Conservation (phyloP, 805 yeast species). For the Wickerhamomyces subpelliculosus region DNA sequence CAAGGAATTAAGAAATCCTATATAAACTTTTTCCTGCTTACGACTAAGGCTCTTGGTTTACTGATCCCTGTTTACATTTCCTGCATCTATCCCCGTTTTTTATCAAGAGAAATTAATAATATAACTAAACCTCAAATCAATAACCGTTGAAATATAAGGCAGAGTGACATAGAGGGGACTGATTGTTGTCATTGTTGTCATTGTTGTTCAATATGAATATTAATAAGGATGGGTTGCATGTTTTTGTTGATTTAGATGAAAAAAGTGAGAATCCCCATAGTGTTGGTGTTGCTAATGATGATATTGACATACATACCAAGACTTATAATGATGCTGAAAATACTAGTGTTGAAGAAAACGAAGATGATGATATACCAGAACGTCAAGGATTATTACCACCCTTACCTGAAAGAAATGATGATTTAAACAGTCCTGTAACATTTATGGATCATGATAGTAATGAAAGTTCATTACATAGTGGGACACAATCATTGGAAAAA, state of each 20-base stretch:
- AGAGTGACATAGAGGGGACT: too few species aligned
- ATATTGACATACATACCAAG: slow-evolving; percentile 3
- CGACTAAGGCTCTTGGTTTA: too few species aligned
- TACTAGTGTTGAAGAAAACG: not conserved
- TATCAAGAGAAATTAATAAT: too few species aligned
- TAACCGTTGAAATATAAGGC: too few species aligned
- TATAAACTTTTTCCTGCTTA: too few species aligned
- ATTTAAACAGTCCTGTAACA: not conserved
- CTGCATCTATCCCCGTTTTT: too few species aligned
- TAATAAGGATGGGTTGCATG: not conserved
- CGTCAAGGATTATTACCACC: slow-evolving; percentile 5
- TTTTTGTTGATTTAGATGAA: not conserved
- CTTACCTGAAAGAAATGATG: not conserved
- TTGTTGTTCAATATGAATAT: not conserved
- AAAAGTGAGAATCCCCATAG: not conserved
- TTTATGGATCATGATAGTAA: not conserved
- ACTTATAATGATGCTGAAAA: too few species aligned
- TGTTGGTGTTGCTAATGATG: not conserved
- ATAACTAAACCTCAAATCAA: too few species aligned
- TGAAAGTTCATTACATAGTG: not conserved
- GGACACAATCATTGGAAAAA: not conserved
- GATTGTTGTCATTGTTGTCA: too few species aligned
- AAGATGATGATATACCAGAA: slow-evolving; percentile 2
- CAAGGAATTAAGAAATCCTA: too few species aligned
- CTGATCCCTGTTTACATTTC: too few species aligned